Evolutionary conservation across 495 filamentous ascomycete species (phyloP).

Genomic region (Glonium stellatum): DNA sequence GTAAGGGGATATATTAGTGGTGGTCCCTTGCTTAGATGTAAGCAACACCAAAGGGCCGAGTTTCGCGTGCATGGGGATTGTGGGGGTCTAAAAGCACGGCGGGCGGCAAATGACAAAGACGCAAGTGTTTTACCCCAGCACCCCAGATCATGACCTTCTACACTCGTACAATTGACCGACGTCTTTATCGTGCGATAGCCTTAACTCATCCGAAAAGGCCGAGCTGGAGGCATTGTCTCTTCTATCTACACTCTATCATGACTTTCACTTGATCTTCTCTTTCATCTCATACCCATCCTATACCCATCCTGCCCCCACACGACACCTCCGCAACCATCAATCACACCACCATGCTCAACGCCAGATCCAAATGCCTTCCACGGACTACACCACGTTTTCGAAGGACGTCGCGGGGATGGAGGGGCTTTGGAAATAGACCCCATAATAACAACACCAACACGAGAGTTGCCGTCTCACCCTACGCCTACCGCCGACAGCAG

Average conservation of each 20-base stretch:
- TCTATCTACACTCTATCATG: not conserved
- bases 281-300: not conserved
- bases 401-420: slow-evolving; percentile 8
- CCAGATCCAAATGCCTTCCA: slow-evolving; percentile 22
- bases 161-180: too few species aligned
- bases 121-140: too few species aligned
- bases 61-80: slow-evolving; percentile 3
- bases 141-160: too few species aligned
- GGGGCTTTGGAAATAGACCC: slow-evolving; percentile 10
- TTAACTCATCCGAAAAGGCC: too few species aligned
- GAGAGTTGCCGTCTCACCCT: slow-evolving; percentile 16
- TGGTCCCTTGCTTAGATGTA: too few species aligned
- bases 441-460: slow-evolving; percentile 3
- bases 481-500: slow-evolving; percentile 33
- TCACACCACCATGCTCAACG: slow-evolving; percentile 21
- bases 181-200: too few species aligned
- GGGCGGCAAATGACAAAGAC: not conserved
- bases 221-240: too few species aligned
- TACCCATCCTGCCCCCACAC: not conserved
- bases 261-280: not conserved
- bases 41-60: not conserved
- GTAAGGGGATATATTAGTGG: not conserved
- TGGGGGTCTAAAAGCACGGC: not conserved
- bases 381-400: slow-evolving; percentile 10
- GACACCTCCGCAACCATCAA: not conserved